Evolutionary conservation across 306 rosid genomes (phyloP), one percentile per base, ranked within the genome.

Genomic region (Vigna mungo): DNA sequence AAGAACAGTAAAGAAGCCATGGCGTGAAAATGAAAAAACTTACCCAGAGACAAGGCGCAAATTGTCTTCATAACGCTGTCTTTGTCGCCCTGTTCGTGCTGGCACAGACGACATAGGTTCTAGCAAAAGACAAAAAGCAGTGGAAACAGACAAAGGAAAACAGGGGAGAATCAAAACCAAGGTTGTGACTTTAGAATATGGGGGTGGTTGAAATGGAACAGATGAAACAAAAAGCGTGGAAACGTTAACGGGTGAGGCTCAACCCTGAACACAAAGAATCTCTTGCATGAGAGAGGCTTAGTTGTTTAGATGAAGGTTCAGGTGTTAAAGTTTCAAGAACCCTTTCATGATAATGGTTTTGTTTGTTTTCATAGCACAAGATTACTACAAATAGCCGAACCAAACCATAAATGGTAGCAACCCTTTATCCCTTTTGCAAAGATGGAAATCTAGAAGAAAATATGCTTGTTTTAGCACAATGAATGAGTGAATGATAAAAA

Each of bases 21-120:
- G 65, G 64, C 34, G n/a, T 32, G 18, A 18, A 73, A 77, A 66
- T n/a, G 14, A 32, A 53, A 34, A 72, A 56, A 60, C 85, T 82
- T 79, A 93, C 97, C 97, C 97, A 36, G 97, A 88, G 48, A 93
- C 97, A 74, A 93, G 97, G 17, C 97, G 94, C 20, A 89, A 59
- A 71, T 88, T 86, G 63, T 83, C 82, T 34, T 93, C 89, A 75
- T 93, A 93, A 51, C 96, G 97, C 30, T 93, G 97, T 30, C 87
- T 85, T 66, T 84, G 88, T 77, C 97, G 66, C 43, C 97, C 97
- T 11, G 85, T 89, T 81, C 97, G 75, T 46, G 90, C 93, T 49
- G 66, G 52, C 17, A 79, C 70, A 51, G 78, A 82, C 9, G 94
- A 86, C 96, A 92, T 88, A 55, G 78, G n/a, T 70, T 78, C 74